These are phyloP conservation scores for Candida qinlingensis DNA, from an alignment of 805 yeast genomes.

Conservation along the genomic window DNA sequence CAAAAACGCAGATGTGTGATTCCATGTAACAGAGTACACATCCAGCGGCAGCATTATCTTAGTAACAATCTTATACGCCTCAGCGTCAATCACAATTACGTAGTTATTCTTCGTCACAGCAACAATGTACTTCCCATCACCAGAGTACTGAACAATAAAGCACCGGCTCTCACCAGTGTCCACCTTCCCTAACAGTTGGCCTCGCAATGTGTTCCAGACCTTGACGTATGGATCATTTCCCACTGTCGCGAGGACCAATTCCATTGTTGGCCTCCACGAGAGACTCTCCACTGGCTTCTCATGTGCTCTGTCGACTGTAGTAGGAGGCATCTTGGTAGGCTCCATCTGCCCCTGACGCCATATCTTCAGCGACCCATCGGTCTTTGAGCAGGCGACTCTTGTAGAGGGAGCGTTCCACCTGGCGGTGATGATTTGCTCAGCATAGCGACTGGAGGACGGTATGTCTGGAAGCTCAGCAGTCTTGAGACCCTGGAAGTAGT, in stretches of 20 bases:
- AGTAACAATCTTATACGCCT: conserved; percentile 26
- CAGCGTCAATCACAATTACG: conserved; percentile 32
- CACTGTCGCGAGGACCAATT: conserved; percentile 42
- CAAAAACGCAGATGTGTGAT: conserved; percentile 31
- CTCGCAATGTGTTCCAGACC: conserved; percentile 40
- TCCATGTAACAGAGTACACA: conserved; percentile 27
- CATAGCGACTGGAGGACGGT: not conserved
- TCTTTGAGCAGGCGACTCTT: conserved; percentile 24
- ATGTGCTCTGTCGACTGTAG: conserved; percentile 38
- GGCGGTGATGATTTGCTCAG: conserved; percentile 11
- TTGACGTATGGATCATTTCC: conserved; percentile 42
- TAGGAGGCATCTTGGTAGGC: conserved; percentile 27
- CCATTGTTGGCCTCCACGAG: conserved; percentile 45
- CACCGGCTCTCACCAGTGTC: conserved; percentile 20
- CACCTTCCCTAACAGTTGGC: conserved; percentile 29
- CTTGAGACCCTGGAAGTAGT: conserved; percentile 1
- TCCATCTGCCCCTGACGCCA: conserved; percentile 26
- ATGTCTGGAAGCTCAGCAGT: not conserved
- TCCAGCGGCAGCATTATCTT: conserved; percentile 24
- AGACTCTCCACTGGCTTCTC: conserved; percentile 34
- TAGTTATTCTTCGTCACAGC: conserved; percentile 37
- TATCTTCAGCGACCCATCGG: conserved; percentile 26
- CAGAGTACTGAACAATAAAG: conserved; percentile 25
- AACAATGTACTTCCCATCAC: conserved; percentile 40
- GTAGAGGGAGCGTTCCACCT: conserved; percentile 28